Base-by-base conservation (phyloP, 768 basidiomycete species). In the Suillus placidus region DNA sequence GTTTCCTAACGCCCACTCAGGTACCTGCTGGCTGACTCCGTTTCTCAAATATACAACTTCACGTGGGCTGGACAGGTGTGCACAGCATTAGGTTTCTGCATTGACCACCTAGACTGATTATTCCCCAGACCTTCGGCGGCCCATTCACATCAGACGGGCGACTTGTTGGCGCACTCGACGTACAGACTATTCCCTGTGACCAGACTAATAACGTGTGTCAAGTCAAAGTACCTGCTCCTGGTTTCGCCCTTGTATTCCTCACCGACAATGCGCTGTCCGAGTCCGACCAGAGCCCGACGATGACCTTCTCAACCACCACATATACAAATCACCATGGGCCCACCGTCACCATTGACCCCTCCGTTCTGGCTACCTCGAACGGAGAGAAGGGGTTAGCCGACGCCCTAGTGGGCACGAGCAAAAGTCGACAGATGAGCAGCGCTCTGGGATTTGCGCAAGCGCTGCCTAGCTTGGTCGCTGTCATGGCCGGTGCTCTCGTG, bases 61-160 rank as follows among this genome's bases (percentile, higher is more conserved):
- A 88, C 86, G 0, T 94, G 92, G 91, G 92, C 89, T 4, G 87
- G 87, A 6, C 93, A 91, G 79, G 89, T 89, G 55, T 42, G 81
- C 67, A 10, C 13, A 60, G 13, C 42, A 4, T n/a, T 3, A 14
- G 40, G 4, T 49, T 9, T 26, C 13, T 37, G 42, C 32, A n/a
- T 55, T 1, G 16, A n/a, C 37, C 45, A 20, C 38, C 20, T 56
- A 20, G 63, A 52, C 61, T 66, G 61, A 42, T 26, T 35, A 34
- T 42, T 42, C 18, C 60, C 0, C 69, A 89, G 85, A 91, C 89
- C 0, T 85, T 88, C 54, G 89, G 88, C 8, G 82, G 81, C 49
- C 78, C 80, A 30, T 88, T 89, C 69, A 78, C 84, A 63, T 87
- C 86, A 1, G 91, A 94, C 70, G 93, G 92, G 1, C 84, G 88